These are phyloP conservation scores for Kwoniella newhampshirensis DNA, from an alignment of 768 basidiomycete genomes.

Conservation along the genomic window DNA sequence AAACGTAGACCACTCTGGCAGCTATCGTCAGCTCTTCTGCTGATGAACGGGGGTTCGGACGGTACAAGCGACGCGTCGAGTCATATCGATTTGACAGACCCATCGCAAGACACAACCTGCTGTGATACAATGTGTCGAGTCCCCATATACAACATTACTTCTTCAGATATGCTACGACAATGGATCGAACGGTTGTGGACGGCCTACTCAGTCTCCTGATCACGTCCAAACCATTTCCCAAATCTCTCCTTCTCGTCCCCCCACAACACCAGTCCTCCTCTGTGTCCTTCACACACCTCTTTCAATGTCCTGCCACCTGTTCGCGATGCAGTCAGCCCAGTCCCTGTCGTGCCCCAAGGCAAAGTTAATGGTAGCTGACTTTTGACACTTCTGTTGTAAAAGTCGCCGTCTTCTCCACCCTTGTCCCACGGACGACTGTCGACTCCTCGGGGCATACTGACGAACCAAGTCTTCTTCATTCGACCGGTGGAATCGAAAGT, in stretches of 20 bases:
- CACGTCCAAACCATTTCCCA: conserved; percentile 23
- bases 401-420: conserved; percentile 41
- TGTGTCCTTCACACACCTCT: conserved; percentile 29
- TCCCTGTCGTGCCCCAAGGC: background rate
- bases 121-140: too few relatives aligned
- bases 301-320: conserved; percentile 32
- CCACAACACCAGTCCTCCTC: conserved; percentile 15
- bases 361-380: conserved; percentile 24
- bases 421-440: conserved; percentile 35
- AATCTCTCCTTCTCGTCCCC: conserved; percentile 23
- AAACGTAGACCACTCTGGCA: too few relatives aligned
- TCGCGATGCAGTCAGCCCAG: background rate
- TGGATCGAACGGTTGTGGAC: too few relatives aligned
- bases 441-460: conserved; percentile 36
- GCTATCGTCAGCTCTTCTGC: too few relatives aligned
- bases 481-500: conserved; percentile 17
- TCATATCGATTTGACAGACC: too few relatives aligned
- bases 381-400: conserved; percentile 41
- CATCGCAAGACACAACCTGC: too few relatives aligned
- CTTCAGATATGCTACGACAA: too few relatives aligned
- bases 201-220: too few relatives aligned
- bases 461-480: conserved; percentile 41
- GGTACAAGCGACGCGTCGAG: too few relatives aligned
- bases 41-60: too few relatives aligned
- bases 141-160: too few relatives aligned